Evolutionary conservation across 352 stramenopile genomes (phyloP).

Genomic region (Thalassiosira mediterranea): DNA sequence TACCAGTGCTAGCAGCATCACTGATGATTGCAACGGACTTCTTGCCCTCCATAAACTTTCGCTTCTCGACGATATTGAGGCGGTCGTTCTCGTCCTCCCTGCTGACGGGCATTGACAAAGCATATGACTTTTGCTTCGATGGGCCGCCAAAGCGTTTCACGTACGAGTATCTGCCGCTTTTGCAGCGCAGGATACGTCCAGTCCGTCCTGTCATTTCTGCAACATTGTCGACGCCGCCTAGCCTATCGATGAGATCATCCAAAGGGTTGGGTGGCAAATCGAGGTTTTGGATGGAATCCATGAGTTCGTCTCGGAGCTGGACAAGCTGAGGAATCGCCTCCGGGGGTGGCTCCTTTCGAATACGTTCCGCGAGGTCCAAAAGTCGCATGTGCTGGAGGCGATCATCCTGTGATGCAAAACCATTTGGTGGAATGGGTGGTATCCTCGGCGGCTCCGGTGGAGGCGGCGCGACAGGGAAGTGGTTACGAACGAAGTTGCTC

Average conservation of each 20-base stretch:
- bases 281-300: slow-evolving; percentile 53
- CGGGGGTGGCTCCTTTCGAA: slow-evolving; percentile 39
- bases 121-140: slow-evolving; percentile 47
- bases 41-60: slow-evolving; percentile 81
- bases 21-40: slow-evolving; percentile 88
- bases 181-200: slow-evolving; percentile 46
- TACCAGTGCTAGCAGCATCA: slow-evolving; percentile 86
- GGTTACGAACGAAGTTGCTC: slow-evolving; percentile 56
- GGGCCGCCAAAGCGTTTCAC: slow-evolving; percentile 37
- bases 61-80: slow-evolving; percentile 80
- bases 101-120: slow-evolving; percentile 27
- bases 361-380: slow-evolving; percentile 27
- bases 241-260: slow-evolving; percentile 82
- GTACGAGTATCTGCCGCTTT: slow-evolving; percentile 56
- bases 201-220: slow-evolving; percentile 85
- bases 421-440: slow-evolving; percentile 40
- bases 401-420: slow-evolving; percentile 40
- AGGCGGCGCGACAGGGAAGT: slow-evolving; percentile 62
- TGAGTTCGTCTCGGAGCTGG: slow-evolving; percentile 39
- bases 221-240: slow-evolving; percentile 79
- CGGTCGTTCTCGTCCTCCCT: slow-evolving; percentile 63
- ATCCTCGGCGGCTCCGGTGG: slow-evolving; percentile 47
- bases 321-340: slow-evolving; percentile 49
- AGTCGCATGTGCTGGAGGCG: slow-evolving; percentile 37
- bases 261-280: slow-evolving; percentile 73